Base-by-base conservation (phyloP, 768 basidiomycete genomes). In the Mycena alexandri region DNA sequence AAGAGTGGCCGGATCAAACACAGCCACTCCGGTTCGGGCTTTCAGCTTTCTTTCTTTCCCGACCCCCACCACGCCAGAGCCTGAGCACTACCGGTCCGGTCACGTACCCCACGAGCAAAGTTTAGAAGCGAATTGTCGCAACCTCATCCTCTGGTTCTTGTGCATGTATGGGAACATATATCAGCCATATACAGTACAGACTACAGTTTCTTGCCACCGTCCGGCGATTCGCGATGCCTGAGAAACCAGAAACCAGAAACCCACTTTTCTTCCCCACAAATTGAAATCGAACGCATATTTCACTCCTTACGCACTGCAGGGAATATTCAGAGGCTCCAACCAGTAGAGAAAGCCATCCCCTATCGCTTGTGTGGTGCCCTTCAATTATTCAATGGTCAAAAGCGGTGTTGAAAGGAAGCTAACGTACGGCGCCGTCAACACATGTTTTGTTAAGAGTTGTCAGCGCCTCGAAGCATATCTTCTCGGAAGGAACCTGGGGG, bases 301-400 rank as follows among this genome's bases (percentile, higher is more conserved):
- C 46, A 47, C 46, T 21, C 48, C 24, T 50, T 50, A 50, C 48
- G 24, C 48, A 50, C 48, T 50, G 48, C 48, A 50, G 48, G 16
- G 11, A 50, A 50, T 13, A 25, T 22, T 5, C 17, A 50, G 24
- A 14, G 48, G 48, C 24, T 50, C 11, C 48, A 19, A 19, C 10
- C 4, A 3, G 48, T 50, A 50, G 48, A 11, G 0, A 25, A 50
- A 50, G 24, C 48, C 24, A 50, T 25, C 48, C 48, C 48, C 48
- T 25, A 25, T 50, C 48, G 48, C 48, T 50, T 50, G 48, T 6
- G 48, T 25, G 48, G 16, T 13, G 48, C 48, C 48, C 48, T 50
- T 8, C n/a, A 50, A 50, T 50, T 50, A 50, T 50, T 50, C n/a
- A 50, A 50, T 50, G 48, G 48, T 14, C 48, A 50, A 50, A 50